Percentiles rank a stretch among this genome's conserved stretches.
Conservation (phyloP, 208 protist species). For the Tetramitus jugosus region DNA sequence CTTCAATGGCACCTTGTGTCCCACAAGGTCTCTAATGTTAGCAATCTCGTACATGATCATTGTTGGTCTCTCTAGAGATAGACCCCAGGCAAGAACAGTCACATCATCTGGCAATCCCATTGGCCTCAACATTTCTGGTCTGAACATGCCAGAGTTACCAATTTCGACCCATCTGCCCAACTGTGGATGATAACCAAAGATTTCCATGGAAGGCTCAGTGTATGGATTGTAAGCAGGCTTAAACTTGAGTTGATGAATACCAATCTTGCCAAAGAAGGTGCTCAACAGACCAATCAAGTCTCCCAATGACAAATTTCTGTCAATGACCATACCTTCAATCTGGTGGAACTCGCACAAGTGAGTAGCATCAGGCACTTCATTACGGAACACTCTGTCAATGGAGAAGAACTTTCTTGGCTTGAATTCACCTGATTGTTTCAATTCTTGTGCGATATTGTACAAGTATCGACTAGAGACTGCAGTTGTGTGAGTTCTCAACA, state of each 20-base stretch:
- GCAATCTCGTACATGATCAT: slow-evolving; percentile 98
- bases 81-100: slow-evolving; percentile 97
- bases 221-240: slow-evolving; percentile 99
- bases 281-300: slow-evolving; percentile 97
- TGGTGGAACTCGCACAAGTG: slow-evolving; percentile 99
- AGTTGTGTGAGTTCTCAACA: slow-evolving; percentile 99
- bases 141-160: slow-evolving; percentile 96
- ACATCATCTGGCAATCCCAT: slow-evolving; percentile 96
- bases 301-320: slow-evolving; percentile 87
- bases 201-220: slow-evolving; percentile 99
- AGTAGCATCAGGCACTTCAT: slow-evolving; percentile 99
- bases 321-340: slow-evolving; percentile 97
- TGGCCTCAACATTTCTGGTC: slow-evolving; percentile 96
- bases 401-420: slow-evolving; percentile 95
- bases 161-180: slow-evolving; percentile 94
- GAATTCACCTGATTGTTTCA: slow-evolving; percentile 54
- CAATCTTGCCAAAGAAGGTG: slow-evolving; percentile 93
- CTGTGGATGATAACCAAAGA: slow-evolving; percentile 92
- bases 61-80: slow-evolving; percentile 97
- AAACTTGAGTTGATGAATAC: slow-evolving; percentile 86
- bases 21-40: slow-evolving; percentile 98
- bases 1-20: slow-evolving; percentile 76
- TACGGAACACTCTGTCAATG: slow-evolving; percentile 99
- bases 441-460: slow-evolving; percentile 75
- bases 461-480: slow-evolving; percentile 92